Percentiles rank a stretch among this genome's conserved stretches.
Evolutionary conservation across 1,284 basidiomycete species (phyloP).

Genomic region (Athelia sp.): DNA sequence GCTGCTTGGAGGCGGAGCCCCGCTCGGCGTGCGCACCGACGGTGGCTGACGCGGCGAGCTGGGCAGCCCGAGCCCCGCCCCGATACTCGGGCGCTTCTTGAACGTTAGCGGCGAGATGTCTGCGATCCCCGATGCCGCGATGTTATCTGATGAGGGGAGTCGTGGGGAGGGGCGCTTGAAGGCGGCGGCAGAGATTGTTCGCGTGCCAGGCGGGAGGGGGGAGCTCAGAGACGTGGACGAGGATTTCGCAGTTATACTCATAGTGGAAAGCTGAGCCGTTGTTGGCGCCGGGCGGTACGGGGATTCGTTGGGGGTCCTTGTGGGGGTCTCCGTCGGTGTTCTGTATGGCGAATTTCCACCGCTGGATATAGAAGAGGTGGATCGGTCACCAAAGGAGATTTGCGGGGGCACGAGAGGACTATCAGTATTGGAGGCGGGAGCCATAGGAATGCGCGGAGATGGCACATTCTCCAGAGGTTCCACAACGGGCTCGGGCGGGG

Average conservation of each 20-base stretch:
- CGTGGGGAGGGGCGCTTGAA: constrained; percentile 55
- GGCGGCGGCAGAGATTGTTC: constrained; percentile 71
- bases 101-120: constrained; percentile 46
- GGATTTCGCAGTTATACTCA: constrained; percentile 16
- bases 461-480: not conserved
- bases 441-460: not conserved
- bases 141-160: constrained; percentile 17
- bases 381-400: constrained; percentile 6
- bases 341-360: constrained; percentile 17
- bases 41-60: constrained; percentile 1
- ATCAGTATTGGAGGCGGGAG: not conserved
- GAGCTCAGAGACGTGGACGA: constrained; percentile 16
- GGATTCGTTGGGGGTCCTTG: constrained; percentile 34
- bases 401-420: no score
- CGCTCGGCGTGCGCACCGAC: not conserved
- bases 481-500: constrained; percentile 4
- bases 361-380: constrained; percentile 6
- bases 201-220: constrained; percentile 25
- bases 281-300: constrained; percentile 21
- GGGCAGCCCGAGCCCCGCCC: constrained; percentile 18
- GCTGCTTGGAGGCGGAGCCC: constrained; percentile 4
- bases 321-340: constrained; percentile 30
- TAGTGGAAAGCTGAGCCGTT: not conserved
- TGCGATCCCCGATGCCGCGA: constrained; percentile 16
- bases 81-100: constrained; percentile 41